phyloP scores from a whole-genome alignment of 495 filamentous ascomycete species.

The Podospora sp. region DNA sequence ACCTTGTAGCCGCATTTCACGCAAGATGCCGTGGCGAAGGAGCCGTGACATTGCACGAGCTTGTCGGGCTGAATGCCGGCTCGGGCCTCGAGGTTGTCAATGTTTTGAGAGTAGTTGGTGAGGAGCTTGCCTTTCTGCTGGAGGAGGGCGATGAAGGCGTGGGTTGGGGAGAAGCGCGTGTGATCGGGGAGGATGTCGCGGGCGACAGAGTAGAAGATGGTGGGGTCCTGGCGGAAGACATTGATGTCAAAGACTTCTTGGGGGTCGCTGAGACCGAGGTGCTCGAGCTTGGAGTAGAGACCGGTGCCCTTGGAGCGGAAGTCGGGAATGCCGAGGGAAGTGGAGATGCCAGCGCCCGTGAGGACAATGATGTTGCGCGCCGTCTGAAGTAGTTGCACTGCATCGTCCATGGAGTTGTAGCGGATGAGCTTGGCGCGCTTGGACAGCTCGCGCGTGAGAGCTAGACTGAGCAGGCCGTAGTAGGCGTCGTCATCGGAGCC shows the following conservation, averaged over 20 bases:
- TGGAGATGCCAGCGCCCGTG: slow-evolving; percentile 92
- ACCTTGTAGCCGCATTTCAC: slow-evolving; percentile 79
- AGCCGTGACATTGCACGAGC: slow-evolving; percentile 94
- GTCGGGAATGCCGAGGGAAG: slow-evolving; percentile 86
- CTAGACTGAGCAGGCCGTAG: slow-evolving; percentile 71
- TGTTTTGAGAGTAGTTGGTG: slow-evolving; percentile 98
- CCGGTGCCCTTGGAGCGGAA: slow-evolving; percentile 84
- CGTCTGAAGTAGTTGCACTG: slow-evolving; percentile 71
- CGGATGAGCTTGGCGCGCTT: slow-evolving; percentile 77
- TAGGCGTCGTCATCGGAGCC: slow-evolving; percentile 73
- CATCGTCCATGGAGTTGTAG: slow-evolving; percentile 89
- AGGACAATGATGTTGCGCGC: slow-evolving; percentile 87
- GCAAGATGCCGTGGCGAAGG: slow-evolving; percentile 90
- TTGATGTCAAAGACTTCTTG: slow-evolving; percentile 94
- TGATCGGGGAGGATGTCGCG: slow-evolving; percentile 83
- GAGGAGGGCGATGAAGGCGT: slow-evolving; percentile 93
- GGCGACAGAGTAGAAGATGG: slow-evolving; percentile 88
- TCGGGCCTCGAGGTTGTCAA: slow-evolving; percentile 91
- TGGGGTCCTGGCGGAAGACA: slow-evolving; percentile 82
- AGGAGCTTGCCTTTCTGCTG: slow-evolving; percentile 88
- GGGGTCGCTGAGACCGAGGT: slow-evolving; percentile 72
- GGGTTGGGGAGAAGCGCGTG: slow-evolving; percentile 78
- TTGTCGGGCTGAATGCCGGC: slow-evolving; percentile 83
- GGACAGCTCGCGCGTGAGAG: slow-evolving; percentile 78
- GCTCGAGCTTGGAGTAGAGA: slow-evolving; percentile 81